Conservation (phyloP, 345 rosid genomes). For the Erodium maritimum region DNA sequence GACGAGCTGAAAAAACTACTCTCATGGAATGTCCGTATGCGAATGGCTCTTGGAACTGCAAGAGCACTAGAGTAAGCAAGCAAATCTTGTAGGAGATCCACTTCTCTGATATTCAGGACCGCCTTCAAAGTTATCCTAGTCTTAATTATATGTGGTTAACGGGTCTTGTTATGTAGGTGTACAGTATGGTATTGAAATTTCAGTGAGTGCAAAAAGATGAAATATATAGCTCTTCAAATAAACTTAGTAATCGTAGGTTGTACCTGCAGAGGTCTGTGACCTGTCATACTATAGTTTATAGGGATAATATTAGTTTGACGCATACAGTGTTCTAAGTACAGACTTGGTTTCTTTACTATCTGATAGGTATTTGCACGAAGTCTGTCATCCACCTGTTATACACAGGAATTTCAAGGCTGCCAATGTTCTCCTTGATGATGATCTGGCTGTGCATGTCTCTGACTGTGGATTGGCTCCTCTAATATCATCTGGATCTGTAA, state of each 20-base stretch:
- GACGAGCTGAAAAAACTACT: slow-evolving; percentile 57
- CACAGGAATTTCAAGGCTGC: slow-evolving; percentile 88
- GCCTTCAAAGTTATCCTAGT: too few species aligned
- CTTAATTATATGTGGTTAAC: too few species aligned
- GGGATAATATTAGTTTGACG: neutral
- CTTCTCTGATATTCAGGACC: too few species aligned
- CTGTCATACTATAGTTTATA: too few species aligned
- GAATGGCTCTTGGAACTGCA: slow-evolving; percentile 90
- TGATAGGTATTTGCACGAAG: slow-evolving; percentile 84
- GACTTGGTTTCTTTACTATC: slow-evolving; percentile 10
- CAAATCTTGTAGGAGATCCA: too few species aligned
- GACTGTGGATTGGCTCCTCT: slow-evolving; percentile 89
- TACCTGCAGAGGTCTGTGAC: too few species aligned
- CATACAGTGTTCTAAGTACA: neutral
- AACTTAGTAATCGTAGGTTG: too few species aligned
- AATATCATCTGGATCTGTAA: slow-evolving; percentile 75
- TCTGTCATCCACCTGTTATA: slow-evolving; percentile 73
- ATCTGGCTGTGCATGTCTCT: slow-evolving; percentile 59
- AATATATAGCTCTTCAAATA: neutral
- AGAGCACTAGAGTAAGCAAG: slow-evolving; percentile 82
- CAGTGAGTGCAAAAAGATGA: neutral
- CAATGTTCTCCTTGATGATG: slow-evolving; percentile 83
- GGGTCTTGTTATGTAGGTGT: too few species aligned
- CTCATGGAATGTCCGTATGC: slow-evolving; percentile 72
- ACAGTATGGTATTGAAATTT: too few species aligned